A percentile compares a stretch with the other conserved stretches of the same genome.
These are phyloP conservation scores for Epichloe sp. DNA, from an alignment of 2,329 filamentous ascomycete species.

Conservation along the genomic window DNA sequence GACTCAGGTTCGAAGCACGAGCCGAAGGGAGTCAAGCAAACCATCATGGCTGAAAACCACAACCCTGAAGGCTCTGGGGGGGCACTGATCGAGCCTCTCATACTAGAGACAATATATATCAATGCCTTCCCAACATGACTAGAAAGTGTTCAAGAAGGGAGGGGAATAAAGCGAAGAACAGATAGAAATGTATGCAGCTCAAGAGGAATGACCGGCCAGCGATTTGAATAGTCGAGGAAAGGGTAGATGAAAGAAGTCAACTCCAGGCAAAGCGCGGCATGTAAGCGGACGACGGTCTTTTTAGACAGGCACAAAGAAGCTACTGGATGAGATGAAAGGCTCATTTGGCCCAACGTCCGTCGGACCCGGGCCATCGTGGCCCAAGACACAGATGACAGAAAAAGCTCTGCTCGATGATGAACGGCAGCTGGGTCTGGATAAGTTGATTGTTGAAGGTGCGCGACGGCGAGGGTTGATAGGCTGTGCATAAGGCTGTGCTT, in stretches of 20 bases:
- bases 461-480: slow-evolving; percentile 20
- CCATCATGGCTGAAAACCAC: slow-evolving; percentile 33
- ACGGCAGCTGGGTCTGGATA: slow-evolving; percentile 8
- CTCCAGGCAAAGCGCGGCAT: slow-evolving; percentile 4
- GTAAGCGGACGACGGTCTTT: neutral
- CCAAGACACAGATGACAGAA: slow-evolving; percentile 6
- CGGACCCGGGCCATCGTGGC: slow-evolving; percentile 6
- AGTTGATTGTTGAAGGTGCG: slow-evolving; percentile 14
- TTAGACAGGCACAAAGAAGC: slow-evolving; percentile 5
- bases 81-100: slow-evolving; percentile 30
- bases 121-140: slow-evolving; percentile 5
- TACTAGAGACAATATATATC: slow-evolving; percentile 15
- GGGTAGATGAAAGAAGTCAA: slow-evolving; percentile 4
- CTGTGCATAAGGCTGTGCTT: slow-evolving; percentile 9
- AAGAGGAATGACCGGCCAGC: slow-evolving; percentile 8
- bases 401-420: slow-evolving; percentile 6
- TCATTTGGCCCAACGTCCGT: slow-evolving; percentile 8
- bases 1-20: slow-evolving; percentile 26
- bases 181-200: slow-evolving; percentile 9
- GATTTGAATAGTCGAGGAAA: slow-evolving; percentile 4
- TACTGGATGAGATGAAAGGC: slow-evolving; percentile 1
- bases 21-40: slow-evolving; percentile 30
- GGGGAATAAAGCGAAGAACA: neutral
- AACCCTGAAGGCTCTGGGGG: slow-evolving; percentile 28
- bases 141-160: neutral